Evolutionary conservation across 257 asterid genomes (phyloP).

Genomic region (Solanum gracilifrons): DNA sequence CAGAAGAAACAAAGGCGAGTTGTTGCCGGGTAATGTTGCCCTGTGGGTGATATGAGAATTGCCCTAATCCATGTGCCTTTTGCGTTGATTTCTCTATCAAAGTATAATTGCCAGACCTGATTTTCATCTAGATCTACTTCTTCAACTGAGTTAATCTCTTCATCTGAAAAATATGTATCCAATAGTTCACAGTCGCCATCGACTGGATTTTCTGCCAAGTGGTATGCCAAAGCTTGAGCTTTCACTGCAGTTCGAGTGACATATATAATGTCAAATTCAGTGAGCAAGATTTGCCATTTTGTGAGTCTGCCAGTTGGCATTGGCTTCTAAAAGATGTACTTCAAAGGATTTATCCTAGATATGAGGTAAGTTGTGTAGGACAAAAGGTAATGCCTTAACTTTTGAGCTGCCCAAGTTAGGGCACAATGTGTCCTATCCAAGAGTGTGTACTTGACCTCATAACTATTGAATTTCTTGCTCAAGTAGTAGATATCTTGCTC

Average conservation of each 20-base stretch:
- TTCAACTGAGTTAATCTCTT: no score
- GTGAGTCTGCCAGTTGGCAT: background rate
- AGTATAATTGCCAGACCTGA: no score
- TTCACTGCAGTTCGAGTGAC: background rate
- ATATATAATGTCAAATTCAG: background rate
- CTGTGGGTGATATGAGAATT: background rate
- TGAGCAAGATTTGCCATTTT: background rate
- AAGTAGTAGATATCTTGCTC: background rate
- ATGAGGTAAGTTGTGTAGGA: background rate
- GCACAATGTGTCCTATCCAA: background rate
- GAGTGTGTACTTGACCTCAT: background rate
- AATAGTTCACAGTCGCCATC: no score
- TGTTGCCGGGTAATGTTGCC: background rate
- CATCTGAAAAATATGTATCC: no score
- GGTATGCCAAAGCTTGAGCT: background rate
- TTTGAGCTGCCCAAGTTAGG: background rate
- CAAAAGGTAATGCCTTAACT: background rate
- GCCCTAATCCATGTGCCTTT: no score
- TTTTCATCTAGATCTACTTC: no score
- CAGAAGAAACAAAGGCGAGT: accelerated
- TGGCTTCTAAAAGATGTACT: background rate
- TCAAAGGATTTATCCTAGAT: background rate
- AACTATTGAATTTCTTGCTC: background rate
- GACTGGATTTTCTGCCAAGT: no score
- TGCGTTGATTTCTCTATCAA: background rate